These are phyloP conservation scores for Salicornia ramosissima DNA, from an alignment of 148 eudicot genomes.

Conservation along the genomic window DNA sequence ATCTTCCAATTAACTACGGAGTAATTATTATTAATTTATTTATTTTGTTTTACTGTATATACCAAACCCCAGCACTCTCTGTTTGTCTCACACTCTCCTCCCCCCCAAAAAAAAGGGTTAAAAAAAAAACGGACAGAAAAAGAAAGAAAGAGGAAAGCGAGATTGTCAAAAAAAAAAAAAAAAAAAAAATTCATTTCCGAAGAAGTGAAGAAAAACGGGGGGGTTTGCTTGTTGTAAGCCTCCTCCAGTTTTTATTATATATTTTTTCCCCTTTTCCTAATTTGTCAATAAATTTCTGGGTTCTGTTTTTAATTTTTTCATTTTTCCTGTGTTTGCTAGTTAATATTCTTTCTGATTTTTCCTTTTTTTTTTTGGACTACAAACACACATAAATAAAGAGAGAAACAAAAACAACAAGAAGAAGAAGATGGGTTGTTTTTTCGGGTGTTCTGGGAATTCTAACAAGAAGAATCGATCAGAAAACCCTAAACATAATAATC, in stretches of 20 bases:
- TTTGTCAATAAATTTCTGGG: not conserved
- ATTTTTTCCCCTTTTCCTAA: not conserved
- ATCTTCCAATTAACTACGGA: not conserved
- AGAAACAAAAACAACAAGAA: not conserved
- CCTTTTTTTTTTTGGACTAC: not conserved
- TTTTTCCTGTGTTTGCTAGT: too few relatives aligned
- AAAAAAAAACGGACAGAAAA: not conserved
- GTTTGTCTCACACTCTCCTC: not conserved
- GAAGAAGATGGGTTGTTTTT: slow-evolving; percentile 18
- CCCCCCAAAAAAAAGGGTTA: not conserved
- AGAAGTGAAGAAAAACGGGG: not conserved
- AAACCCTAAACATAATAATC: not conserved
- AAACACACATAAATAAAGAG: not conserved
- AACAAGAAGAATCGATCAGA: slow-evolving; percentile 23
- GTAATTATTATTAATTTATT: not conserved
- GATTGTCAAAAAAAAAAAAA: not conserved
- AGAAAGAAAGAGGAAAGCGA: not conserved
- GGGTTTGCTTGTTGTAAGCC: slow-evolving; percentile 3
- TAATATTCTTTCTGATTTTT: too few relatives aligned
- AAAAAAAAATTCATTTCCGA: not conserved
- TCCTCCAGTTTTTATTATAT: not conserved
- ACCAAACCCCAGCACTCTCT: slow-evolving; percentile 14
- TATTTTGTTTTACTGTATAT: not conserved
- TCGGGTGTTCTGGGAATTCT: slow-evolving; percentile 23
- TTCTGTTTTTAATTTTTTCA: not conserved